These are phyloP conservation scores for Nemania sp. DNA, from an alignment of 2,329 filamentous ascomycete species.

Conservation along the genomic window DNA sequence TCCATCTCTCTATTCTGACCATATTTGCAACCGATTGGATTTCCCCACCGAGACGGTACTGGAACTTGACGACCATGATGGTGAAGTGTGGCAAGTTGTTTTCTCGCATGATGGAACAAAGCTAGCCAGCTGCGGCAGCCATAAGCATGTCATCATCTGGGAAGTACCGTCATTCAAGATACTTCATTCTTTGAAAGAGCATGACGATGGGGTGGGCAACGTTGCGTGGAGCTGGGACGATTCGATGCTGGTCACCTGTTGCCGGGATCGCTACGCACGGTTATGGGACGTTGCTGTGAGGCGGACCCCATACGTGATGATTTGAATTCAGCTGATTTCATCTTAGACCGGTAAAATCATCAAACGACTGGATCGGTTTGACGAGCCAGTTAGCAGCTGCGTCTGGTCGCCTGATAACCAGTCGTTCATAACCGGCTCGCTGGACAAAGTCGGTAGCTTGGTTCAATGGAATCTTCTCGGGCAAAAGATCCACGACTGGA, in stretches of 20 bases:
- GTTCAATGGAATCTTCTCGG: conserved; percentile 72
- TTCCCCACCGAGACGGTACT: conserved; percentile 76
- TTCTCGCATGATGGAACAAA: conserved; percentile 88
- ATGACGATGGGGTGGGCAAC: conserved; percentile 74
- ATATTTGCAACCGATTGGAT: conserved; percentile 76
- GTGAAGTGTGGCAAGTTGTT: conserved; percentile 89
- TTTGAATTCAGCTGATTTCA: conserved; percentile 24
- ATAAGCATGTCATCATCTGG: conserved; percentile 79
- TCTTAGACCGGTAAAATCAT: conserved; percentile 65
- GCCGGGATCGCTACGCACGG: conserved; percentile 71
- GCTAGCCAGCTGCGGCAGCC: conserved; percentile 80
- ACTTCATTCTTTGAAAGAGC: conserved; percentile 65
- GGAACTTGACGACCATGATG: conserved; percentile 72
- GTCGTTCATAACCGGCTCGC: conserved; percentile 77
- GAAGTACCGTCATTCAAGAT: conserved; percentile 72
- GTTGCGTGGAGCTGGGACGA: conserved; percentile 93
- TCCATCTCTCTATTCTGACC: conserved; percentile 88
- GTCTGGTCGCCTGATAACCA: conserved; percentile 83
- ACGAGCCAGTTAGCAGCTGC: conserved; percentile 85
- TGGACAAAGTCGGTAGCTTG: conserved; percentile 69
- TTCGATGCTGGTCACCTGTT: conserved; percentile 82
- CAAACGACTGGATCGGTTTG: conserved; percentile 69
- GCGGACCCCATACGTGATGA: conserved; percentile 15
- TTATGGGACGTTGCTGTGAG: conserved; percentile 75
- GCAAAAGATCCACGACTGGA: conserved; percentile 67